These are phyloP conservation scores for Marchantia paleacea DNA, from an alignment of 225 moss, liverwort and hornwort genomes.

Conservation along the genomic window DNA sequence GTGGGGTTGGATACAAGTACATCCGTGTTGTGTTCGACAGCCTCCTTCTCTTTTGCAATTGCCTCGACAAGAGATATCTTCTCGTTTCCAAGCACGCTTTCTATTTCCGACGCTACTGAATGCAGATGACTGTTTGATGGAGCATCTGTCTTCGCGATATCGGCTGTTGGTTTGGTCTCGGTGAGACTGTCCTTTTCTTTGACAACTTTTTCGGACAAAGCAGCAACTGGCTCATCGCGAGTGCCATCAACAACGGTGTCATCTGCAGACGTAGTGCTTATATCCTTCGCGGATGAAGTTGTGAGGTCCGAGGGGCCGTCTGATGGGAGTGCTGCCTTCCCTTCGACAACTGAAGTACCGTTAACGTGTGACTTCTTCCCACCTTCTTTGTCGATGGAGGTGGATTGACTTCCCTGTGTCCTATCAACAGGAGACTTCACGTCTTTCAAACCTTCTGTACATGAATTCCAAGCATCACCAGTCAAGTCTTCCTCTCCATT, in stretches of 20 bases:
- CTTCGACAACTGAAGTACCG: background rate
- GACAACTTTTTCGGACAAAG: background rate
- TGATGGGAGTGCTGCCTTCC: background rate
- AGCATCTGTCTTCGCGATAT: background rate
- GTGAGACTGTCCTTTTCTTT: background rate
- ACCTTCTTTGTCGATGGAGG: background rate
- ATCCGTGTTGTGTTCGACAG: background rate
- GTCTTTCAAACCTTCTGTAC: background rate
- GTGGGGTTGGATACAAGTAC: background rate
- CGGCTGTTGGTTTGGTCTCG: background rate
- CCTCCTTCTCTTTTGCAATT: background rate
- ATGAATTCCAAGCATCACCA: background rate
- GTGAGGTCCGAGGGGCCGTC: constrained; percentile 5
- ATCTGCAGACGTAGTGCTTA: background rate
- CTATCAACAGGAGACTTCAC: too few species aligned
- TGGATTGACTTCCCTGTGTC: background rate
- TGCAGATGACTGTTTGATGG: background rate
- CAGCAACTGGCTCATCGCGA: background rate
- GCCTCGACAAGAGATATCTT: constrained; percentile 11
- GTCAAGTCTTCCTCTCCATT: background rate
- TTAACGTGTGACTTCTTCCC: background rate
- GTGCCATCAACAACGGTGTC: background rate
- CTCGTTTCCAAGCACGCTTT: constrained; percentile 20
- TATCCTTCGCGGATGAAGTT: background rate
- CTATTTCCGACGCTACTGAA: constrained; percentile 11